A percentile compares a stretch with the other conserved stretches of the same genome.
Evolutionary conservation across 169 alveolate species (phyloP).

Genomic region (Plasmodium adleri): DNA sequence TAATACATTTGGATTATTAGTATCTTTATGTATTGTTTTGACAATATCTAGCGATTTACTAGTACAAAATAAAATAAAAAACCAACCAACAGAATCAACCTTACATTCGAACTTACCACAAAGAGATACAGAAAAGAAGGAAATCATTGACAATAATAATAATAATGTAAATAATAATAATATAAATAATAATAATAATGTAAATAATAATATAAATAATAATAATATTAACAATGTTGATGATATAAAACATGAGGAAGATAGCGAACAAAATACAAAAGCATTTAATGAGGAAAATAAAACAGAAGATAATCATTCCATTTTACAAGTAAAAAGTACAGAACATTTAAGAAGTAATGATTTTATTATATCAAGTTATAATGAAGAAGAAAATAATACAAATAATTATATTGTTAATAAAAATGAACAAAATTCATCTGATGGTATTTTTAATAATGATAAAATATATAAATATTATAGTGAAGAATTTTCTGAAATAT

Average conservation of each 20-base stretch:
- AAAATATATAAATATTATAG: conserved; percentile 15
- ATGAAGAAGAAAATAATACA: background rate
- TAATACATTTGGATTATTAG: conserved; percentile 67
- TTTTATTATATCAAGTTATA: background rate
- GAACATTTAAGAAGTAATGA: too few species aligned
- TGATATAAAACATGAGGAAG: conserved; percentile 12
- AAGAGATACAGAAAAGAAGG: background rate
- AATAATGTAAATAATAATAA: background rate
- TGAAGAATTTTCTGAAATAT: conserved; percentile 49
- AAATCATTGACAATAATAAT: background rate
- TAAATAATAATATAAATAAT: conserved; percentile 1
- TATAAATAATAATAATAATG: background rate
- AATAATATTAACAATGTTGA: background rate
- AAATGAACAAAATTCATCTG: conserved; percentile 6
- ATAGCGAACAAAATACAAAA: background rate
- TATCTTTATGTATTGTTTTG: conserved; percentile 38
- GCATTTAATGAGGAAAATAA: background rate
- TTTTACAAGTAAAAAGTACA: background rate
- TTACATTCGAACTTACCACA: too few species aligned
- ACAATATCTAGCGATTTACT: conserved; percentile 67
- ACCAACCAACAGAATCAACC: too few species aligned
- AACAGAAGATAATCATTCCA: background rate
- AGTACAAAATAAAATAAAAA: conserved; percentile 8
- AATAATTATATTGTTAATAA: conserved; percentile 4
- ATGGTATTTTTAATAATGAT: conserved; percentile 10